A percentile compares a stretch with the other conserved stretches of the same genome.
Evolutionary conservation across 345 rosid genomes (phyloP).

Genomic region (Syzygium grande): DNA sequence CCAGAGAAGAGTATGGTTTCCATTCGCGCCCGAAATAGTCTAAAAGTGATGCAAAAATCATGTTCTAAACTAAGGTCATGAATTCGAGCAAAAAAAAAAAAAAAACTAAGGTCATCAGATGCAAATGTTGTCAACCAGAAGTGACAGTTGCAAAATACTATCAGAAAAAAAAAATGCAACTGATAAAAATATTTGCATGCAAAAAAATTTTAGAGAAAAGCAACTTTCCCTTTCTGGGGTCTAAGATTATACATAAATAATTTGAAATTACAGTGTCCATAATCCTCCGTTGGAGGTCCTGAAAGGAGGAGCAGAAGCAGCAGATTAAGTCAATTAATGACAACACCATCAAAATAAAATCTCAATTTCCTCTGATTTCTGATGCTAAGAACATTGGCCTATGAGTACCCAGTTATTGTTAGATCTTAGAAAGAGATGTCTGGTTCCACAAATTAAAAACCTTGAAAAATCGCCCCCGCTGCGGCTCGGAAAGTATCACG

Average conservation of each 20-base stretch:
- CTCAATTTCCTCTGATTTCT: not conserved
- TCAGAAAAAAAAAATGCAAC: not conserved
- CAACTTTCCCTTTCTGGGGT: not conserved
- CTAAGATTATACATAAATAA: not conserved
- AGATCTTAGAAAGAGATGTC: not conserved
- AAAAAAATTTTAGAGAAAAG: not conserved
- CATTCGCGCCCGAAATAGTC: not conserved
- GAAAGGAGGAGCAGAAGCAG: not conserved
- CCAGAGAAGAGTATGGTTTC: too few relatives aligned
- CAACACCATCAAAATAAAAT: not conserved
- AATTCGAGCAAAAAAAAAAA: too few relatives aligned
- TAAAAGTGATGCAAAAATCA: not conserved
- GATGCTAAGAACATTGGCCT: not conserved
- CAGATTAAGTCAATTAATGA: not conserved
- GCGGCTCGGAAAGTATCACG: not conserved
- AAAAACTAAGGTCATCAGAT: not conserved
- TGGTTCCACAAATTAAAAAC: not conserved
- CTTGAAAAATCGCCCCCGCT: not conserved
- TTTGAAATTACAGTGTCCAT: not conserved
- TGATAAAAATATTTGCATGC: not conserved
- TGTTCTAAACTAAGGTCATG: not conserved
- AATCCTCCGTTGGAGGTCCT: not conserved
- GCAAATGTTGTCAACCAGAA: not conserved
- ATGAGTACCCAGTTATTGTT: not conserved
- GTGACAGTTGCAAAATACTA: not conserved